Conservation (phyloP, 2,329 filamentous ascomycete species). For the Thyridium curvatum region DNA sequence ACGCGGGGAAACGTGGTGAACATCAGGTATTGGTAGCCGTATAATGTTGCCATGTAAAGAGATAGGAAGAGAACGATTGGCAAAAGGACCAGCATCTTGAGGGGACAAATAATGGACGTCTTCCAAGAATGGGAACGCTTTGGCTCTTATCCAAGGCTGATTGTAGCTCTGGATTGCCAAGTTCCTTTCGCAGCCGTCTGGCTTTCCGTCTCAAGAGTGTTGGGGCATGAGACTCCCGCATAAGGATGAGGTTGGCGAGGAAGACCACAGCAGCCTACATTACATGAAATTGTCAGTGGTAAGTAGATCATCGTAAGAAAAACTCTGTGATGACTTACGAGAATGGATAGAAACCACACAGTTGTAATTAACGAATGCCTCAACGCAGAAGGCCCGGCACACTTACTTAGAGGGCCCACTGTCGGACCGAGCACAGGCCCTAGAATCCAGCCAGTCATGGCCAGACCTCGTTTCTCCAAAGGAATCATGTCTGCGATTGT, state of each 20-base stretch:
- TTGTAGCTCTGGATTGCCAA: conserved; percentile 24
- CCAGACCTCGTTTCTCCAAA: conserved; percentile 48
- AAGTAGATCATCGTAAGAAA: too few species aligned
- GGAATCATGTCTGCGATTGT: conserved; percentile 58
- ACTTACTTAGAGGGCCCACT: too few species aligned
- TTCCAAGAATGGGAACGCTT: conserved; percentile 18
- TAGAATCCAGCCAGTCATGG: conserved; percentile 44
- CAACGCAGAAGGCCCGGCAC: too few species aligned
- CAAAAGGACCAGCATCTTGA: conserved; percentile 47
- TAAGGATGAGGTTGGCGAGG: conserved; percentile 7
- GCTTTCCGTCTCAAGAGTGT: conserved; percentile 27
- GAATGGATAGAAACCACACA: too few species aligned
- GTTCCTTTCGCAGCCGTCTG: conserved; percentile 26
- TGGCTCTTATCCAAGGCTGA: too few species aligned
- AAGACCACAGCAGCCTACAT: conserved; percentile 24
- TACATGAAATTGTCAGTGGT: conserved; percentile 40
- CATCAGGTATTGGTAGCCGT: conserved; percentile 50
- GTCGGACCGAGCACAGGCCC: too few species aligned
- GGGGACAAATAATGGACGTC: conserved; percentile 35
- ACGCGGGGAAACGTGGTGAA: conserved; percentile 49
- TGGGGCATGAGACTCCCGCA: conserved; percentile 7
- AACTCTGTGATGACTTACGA: too few species aligned
- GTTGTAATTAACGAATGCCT: too few species aligned
- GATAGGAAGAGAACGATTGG: conserved; percentile 44
- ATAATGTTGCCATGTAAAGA: conserved; percentile 48